A percentile compares a stretch with the other conserved stretches of the same genome.
Conservation (phyloP, 2,329 filamentous ascomycete species). For the Pseudogymnoascus sp. region DNA sequence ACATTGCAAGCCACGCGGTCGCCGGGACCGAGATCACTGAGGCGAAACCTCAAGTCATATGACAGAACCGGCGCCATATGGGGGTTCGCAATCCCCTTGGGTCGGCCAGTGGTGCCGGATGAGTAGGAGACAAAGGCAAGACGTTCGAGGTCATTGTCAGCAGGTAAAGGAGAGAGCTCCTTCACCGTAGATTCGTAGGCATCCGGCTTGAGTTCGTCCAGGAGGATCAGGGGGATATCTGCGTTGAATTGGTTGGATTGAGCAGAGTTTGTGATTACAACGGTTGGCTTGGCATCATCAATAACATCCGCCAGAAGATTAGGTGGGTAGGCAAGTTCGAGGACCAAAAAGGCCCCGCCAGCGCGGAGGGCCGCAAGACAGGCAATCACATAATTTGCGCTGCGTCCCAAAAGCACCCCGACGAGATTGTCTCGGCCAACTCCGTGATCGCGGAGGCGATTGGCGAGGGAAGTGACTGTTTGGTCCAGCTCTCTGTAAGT, state of each 20-base stretch:
- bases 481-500: slow-evolving; percentile 68
- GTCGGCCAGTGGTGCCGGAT: slow-evolving; percentile 44
- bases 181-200: slow-evolving; percentile 30
- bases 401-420: slow-evolving; percentile 67
- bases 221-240: slow-evolving; percentile 54
- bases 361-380: slow-evolving; percentile 71
- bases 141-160: slow-evolving; percentile 62
- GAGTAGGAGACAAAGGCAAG: slow-evolving; percentile 67
- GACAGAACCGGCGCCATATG: slow-evolving; percentile 67
- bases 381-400: slow-evolving; percentile 71
- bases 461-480: slow-evolving; percentile 58
- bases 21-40: slow-evolving; percentile 63
- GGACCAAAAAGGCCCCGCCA: slow-evolving; percentile 71
- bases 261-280: slow-evolving; percentile 60
- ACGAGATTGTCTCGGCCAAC: slow-evolving; percentile 68
- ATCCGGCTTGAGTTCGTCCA: slow-evolving; percentile 43
- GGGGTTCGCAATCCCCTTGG: slow-evolving; percentile 63
- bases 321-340: slow-evolving; percentile 72
- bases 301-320: slow-evolving; percentile 69
- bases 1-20: slow-evolving; percentile 83
- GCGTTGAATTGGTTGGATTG: slow-evolving; percentile 60
- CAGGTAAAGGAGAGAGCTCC: slow-evolving; percentile 41
- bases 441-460: slow-evolving; percentile 56
- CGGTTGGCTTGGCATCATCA: slow-evolving; percentile 64
- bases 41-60: slow-evolving; percentile 63